Evolutionary conservation across 768 basidiomycete species (phyloP).

Genomic region (Mycena rebaudengoi): DNA sequence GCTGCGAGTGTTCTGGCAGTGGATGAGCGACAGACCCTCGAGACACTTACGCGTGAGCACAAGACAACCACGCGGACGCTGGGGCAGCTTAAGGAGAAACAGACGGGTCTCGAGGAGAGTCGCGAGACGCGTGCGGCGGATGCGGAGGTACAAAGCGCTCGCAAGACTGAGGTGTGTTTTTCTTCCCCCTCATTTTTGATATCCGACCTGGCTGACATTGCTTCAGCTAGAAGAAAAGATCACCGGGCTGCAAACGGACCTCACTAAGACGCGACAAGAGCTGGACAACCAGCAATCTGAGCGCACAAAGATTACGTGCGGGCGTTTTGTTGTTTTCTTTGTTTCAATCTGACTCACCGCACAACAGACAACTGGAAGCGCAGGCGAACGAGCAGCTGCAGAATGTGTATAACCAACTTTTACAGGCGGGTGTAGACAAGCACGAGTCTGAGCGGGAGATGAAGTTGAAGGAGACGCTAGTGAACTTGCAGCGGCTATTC

Average conservation of each 20-base stretch:
- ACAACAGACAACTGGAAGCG: slow-evolving; percentile 80
- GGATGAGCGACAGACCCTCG: slow-evolving; percentile 87
- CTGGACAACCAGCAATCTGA: slow-evolving; percentile 89
- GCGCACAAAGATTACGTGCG: slow-evolving; percentile 79
- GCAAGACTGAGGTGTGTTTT: slow-evolving; percentile 64
- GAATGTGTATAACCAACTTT: slow-evolving; percentile 80
- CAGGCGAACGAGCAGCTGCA: slow-evolving; percentile 94
- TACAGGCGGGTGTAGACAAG: slow-evolving; percentile 90
- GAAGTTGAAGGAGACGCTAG: slow-evolving; percentile 85
- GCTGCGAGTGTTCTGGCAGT: slow-evolving; percentile 82
- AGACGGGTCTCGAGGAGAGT: slow-evolving; percentile 69
- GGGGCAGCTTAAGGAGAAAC: slow-evolving; percentile 71
- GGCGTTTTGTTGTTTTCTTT: slow-evolving; percentile 3
- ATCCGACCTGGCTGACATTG: neutral
- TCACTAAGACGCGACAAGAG: slow-evolving; percentile 76
- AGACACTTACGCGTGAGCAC: slow-evolving; percentile 82
- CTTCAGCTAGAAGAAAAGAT: slow-evolving; percentile 70
- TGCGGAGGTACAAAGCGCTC: slow-evolving; percentile 51
- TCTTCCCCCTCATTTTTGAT: neutral
- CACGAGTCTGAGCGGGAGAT: slow-evolving; percentile 87
- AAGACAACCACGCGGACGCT: slow-evolving; percentile 75
- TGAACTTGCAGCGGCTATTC: slow-evolving; percentile 87
- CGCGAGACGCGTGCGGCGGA: slow-evolving; percentile 66
- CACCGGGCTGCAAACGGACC: slow-evolving; percentile 61
- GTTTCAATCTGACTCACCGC: neutral